Evolutionary conservation across 768 basidiomycete species (phyloP), one percentile per base, ranked within the genome.

Genomic region (Phanerochaete carnosa): DNA sequence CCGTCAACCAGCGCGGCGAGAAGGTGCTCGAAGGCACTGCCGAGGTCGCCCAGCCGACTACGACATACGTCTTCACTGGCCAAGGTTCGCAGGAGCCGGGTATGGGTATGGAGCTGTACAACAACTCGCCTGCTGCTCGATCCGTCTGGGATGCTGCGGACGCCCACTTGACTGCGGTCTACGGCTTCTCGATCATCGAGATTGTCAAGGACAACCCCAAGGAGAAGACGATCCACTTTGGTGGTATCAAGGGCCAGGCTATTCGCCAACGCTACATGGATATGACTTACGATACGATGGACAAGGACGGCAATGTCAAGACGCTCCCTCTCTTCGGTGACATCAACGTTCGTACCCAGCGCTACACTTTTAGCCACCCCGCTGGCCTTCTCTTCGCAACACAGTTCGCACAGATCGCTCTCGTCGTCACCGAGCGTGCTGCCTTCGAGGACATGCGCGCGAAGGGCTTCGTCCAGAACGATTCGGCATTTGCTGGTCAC

Each of bases 261-360:
- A 98, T 98, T 64, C 92, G 97, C 29, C 92, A 95, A 68, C 88
- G 97, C n/a, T 99, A 99, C 77, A 98, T 98, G 94, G 95, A 95
- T 66, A 97, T 99, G 91, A 90, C 92, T 4, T 98, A 98, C 78
- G 95, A 98, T 71, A 88, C 94, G 0, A 90, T 93, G 83, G 96
- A 97, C 76, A 94, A 92, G 77, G 94, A 95, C 68, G 96, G 96
- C 59, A 88, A 90, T 69, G 85, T 98, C 74, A 95, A 95, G 82
- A 98, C 94, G 0, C 88, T 97, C 13, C 95, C 96, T 49, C 86
- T 99, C 56, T 99, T 98, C 73, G 83, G 90, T 50, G 96, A 98
- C 73, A 98, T 99, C 74, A 88, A 95, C 70, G 83, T 88, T 54
- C 94, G 95, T 65, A 96, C 94, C 0, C 94, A 92, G 50, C 90